These are phyloP conservation scores for Lipomyces lipofer DNA, from an alignment of 805 yeast genomes.

Conservation along the genomic window DNA sequence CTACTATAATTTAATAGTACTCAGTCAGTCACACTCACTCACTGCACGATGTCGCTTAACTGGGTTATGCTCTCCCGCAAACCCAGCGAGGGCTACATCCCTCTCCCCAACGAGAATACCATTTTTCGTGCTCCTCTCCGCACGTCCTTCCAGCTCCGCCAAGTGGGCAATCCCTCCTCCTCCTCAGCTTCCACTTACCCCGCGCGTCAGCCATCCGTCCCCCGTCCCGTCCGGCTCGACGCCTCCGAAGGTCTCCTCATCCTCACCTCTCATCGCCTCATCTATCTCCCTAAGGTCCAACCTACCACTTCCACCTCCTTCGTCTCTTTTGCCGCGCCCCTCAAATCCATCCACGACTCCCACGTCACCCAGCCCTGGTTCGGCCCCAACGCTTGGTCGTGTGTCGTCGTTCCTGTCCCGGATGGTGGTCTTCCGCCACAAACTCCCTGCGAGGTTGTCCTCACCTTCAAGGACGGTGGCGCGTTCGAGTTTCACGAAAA, in stretches of 20 bases:
- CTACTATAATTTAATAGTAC: not conserved
- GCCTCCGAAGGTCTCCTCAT: conserved; percentile 28
- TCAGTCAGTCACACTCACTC: not conserved
- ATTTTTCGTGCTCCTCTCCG: conserved; percentile 23
- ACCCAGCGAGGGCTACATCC: conserved; percentile 26
- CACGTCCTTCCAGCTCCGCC: conserved; percentile 19
- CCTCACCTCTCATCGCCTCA: conserved; percentile 33
- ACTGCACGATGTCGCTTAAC: conserved; percentile 34
- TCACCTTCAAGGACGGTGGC: conserved; percentile 36
- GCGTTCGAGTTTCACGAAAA: conserved; percentile 33
- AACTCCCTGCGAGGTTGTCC: conserved; percentile 25
- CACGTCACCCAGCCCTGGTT: conserved; percentile 35
- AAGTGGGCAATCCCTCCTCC: conserved; percentile 8
- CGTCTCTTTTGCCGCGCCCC: conserved; percentile 32
- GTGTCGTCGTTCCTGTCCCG: conserved; percentile 29
- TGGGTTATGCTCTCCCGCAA: conserved; percentile 33
- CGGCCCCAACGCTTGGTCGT: conserved; percentile 33
- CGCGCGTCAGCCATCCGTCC: conserved; percentile 6
- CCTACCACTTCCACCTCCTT: conserved; percentile 17
- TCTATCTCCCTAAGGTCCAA: conserved; percentile 31
- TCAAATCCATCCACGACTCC: conserved; percentile 28
- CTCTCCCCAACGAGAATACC: conserved; percentile 27
- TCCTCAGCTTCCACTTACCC: conserved; percentile 14
- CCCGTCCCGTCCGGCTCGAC: conserved; percentile 13
- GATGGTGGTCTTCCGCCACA: conserved; percentile 33